A percentile compares a stretch with the other conserved stretches of the same genome.
phyloP scores from a whole-genome alignment of 176 grass and related monocot genomes.

The Triticum timopheevii region DNA sequence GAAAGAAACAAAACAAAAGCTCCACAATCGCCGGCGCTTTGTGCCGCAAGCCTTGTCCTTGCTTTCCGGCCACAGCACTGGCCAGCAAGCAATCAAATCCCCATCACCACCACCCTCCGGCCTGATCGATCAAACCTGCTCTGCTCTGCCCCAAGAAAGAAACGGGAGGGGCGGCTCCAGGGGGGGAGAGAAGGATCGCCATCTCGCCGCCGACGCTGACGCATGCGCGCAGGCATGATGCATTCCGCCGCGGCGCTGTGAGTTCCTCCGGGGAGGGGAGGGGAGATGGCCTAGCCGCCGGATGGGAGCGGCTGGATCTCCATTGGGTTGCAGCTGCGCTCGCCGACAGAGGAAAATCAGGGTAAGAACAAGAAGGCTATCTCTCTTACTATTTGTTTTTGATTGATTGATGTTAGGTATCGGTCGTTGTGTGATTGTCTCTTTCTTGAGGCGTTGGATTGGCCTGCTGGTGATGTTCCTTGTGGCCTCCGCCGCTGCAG shows the following conservation, averaged over 20 bases:
- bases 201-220: not conserved
- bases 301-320: slow-evolving; percentile 55
- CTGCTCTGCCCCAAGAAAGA: not conserved
- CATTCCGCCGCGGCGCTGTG: not conserved
- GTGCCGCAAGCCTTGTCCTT: slow-evolving; percentile 19
- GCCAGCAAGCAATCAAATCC: slow-evolving; percentile 10
- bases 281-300: slow-evolving; percentile 35
- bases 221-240: not conserved
- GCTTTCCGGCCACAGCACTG: not conserved
- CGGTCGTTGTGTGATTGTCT: not conserved
- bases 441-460: not conserved
- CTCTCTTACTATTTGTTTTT: not conserved
- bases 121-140: slow-evolving; percentile 6
- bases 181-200: not conserved
- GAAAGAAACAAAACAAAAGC: not conserved
- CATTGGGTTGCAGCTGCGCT: slow-evolving; percentile 54
- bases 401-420: not conserved
- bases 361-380: not conserved
- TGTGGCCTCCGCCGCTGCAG: not conserved
- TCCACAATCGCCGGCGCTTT: not conserved
- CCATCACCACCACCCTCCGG: slow-evolving; percentile 1
- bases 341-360: not conserved
- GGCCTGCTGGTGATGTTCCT: not conserved
- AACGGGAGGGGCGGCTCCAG: not conserved
- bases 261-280: not conserved